Percentiles rank a stretch among this genome's conserved stretches.
Evolutionary conservation across 2,329 filamentous ascomycete genomes (phyloP).

Genomic region (Pseudogymnoascus sp.): DNA sequence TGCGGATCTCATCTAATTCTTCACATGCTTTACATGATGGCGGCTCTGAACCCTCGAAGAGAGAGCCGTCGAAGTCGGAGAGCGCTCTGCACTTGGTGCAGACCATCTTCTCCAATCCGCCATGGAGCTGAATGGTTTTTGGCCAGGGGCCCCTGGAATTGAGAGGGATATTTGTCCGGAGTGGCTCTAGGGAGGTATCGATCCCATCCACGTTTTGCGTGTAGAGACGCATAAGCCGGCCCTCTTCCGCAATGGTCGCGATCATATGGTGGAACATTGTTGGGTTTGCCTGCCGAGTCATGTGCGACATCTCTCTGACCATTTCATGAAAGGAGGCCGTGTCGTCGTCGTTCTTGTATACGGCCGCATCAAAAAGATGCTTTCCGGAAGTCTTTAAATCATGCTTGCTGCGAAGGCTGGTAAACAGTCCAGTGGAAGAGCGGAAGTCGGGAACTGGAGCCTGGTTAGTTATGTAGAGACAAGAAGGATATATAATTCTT

Average conservation of each 20-base stretch:
- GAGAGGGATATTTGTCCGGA: constrained; percentile 74
- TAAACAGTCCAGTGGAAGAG: constrained; percentile 83
- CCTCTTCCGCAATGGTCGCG: constrained; percentile 79
- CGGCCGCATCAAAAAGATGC: constrained; percentile 91
- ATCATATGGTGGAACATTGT: constrained; percentile 91
- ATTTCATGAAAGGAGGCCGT: constrained; percentile 92
- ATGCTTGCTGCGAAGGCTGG: constrained; percentile 73
- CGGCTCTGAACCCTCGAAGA: constrained; percentile 78
- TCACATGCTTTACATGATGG: constrained; percentile 72
- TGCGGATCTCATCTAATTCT: constrained; percentile 66
- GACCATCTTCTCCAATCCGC: constrained; percentile 90
- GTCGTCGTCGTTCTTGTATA: constrained; percentile 85
- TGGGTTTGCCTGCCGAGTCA: constrained; percentile 68
- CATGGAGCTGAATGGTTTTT: constrained; percentile 84
- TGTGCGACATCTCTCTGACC: constrained; percentile 78
- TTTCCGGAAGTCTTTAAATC: constrained; percentile 91
- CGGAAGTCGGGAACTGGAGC: constrained; percentile 81
- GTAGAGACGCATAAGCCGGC: constrained; percentile 80
- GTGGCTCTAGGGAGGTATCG: constrained; percentile 71
- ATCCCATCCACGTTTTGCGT: constrained; percentile 96
- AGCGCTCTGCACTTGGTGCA: constrained; percentile 85
- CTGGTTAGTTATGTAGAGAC: constrained; percentile 18
- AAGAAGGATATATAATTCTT: constrained; percentile 33
- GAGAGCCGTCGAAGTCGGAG: constrained; percentile 62
- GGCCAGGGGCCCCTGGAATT: constrained; percentile 86